Base-by-base conservation (phyloP, 2,329 filamentous ascomycete species). In the Xylariaceae sp. region DNA sequence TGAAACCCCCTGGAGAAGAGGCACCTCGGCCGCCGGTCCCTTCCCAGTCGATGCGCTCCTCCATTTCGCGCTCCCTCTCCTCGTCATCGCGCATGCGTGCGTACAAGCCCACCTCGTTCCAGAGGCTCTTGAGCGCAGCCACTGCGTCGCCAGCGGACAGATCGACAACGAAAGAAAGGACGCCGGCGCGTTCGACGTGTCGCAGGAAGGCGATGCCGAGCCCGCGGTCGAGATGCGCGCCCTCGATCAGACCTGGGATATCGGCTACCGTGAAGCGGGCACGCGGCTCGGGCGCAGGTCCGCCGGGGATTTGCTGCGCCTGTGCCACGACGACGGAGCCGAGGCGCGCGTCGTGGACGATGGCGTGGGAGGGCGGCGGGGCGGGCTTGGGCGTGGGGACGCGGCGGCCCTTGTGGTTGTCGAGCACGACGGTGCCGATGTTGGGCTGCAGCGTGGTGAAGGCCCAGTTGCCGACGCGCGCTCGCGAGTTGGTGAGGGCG, bases 391-490 rank as follows among this genome's bases (percentile, higher is more conserved):
- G 59, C 56, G 39, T 59, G 33, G 61, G 64, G 34, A 76, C 42
- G 1, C 89, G 88, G 0, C 87, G 80, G 2, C 90, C 89, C 43
- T 81, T 83, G 67, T 93, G 79, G 60, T 90, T 80, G 63, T 98
- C 93, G 9, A 98, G 77, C 12, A 97, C 85, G 6, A 98, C 89
- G 1, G 93, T 98, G 38, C 93, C 93, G 41, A 98, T 94, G 53
- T 95, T 96, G 3, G 93, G 93, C 53, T 90, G 85, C 8, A 98
- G 73, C 0, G 93, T 98, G 3, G 93, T 98, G 63, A 98, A 98
- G 9, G 89, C 91, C 93, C 93, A 98, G 61, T 87, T 83, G 31
- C 93, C 93, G 22, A 98, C 82, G 30, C 93, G 80, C 2, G 93
- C 88, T 45, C 89, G 84, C 61, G 87, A 94, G 62, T 90, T 90